phyloP scores from a whole-genome alignment of 805 yeast genomes.

The Kodamaea kaohsiungensis region DNA sequence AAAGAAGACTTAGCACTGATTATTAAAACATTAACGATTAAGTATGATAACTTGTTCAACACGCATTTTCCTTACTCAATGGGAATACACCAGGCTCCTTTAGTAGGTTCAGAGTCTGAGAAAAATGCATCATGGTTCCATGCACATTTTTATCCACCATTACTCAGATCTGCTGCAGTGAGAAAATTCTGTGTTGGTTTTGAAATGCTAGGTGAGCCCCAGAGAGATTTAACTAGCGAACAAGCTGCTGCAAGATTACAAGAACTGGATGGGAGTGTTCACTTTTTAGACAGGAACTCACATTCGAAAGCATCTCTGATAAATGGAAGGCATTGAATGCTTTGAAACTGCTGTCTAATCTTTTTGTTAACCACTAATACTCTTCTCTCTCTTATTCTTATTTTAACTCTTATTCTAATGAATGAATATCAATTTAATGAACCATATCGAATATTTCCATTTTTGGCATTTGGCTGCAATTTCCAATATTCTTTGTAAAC shows the following conservation, averaged over 20 bases:
- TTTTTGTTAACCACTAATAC: too few species aligned
- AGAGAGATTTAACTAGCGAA: constrained; percentile 67
- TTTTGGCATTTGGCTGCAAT: too few species aligned
- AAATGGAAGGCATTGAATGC: neutral
- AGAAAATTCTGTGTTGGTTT: constrained; percentile 76
- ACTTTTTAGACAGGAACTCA: neutral
- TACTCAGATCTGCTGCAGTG: constrained; percentile 72
- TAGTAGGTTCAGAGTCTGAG: constrained; percentile 43
- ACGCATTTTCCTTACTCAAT: constrained; percentile 77
- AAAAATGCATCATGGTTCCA: constrained; percentile 55
- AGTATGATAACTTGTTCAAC: constrained; percentile 69
- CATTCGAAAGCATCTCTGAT: neutral
- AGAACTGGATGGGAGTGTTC: constrained; percentile 6
- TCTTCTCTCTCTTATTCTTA: too few species aligned
- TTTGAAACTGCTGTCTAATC: too few species aligned
- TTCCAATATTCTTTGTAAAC: too few species aligned
- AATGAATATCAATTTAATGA: too few species aligned
- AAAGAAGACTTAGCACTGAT: constrained; percentile 56
- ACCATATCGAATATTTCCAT: too few species aligned
- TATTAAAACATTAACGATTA: constrained; percentile 53
- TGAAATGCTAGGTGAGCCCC: constrained; percentile 68
- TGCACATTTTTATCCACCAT: constrained; percentile 79
- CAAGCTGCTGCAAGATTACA: constrained; percentile 50
- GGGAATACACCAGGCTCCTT: constrained; percentile 80
- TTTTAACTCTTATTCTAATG: too few species aligned